Evolutionary conservation across 1,139 yeast species (phyloP), one percentile per base, ranked within the genome.

Genomic region (Suhomyces kunorum): DNA sequence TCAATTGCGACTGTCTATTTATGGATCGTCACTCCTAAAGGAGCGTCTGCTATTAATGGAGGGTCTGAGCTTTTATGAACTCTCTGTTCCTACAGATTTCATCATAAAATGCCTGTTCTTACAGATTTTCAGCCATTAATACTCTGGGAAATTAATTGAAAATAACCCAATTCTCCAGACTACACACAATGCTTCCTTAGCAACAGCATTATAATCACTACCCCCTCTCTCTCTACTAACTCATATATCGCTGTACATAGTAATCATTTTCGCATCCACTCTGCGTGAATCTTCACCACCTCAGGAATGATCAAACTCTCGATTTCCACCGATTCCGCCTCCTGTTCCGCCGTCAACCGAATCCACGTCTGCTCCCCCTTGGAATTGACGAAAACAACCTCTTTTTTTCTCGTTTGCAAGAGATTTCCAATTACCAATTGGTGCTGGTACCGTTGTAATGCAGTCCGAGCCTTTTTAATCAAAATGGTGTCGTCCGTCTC

Each of bases 381-480:
- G 5, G 76, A 76, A 3, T 81, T 76, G 4, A 94, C 97, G 62
- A 94, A 87, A 3, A 87, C 88, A 34, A 92, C 97, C 57, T 89
- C 94, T 39, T 70, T 71, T 63, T 89, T 90, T 55, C 98, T 79
- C 0, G 95, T 85, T 57, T 90, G 96, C 47, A 94, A 69, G 52
- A 94, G 67, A 58, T 94, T 94, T 8, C 98, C 99, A 59, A 94
- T 89, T 8, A 94, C 99, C 46, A 94, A 68, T 58, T 89, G 97
- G 63, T 94, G 98, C 48, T 81, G 85, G 61, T 94, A 94, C 46
- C 95, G 74, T 25, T 79, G 79, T 46, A 94, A 70, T 0, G 98
- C 97, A 40, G 76, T 78, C 38, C 69, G 69, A 5, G 96, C 88
- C 64, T 94, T 94, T 42, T 76, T 70, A 32, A 88, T 74, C 49